These are phyloP conservation scores for Aureobasidium mangrovei DNA, from an alignment of 2,329 filamentous ascomycete genomes.

Conservation along the genomic window DNA sequence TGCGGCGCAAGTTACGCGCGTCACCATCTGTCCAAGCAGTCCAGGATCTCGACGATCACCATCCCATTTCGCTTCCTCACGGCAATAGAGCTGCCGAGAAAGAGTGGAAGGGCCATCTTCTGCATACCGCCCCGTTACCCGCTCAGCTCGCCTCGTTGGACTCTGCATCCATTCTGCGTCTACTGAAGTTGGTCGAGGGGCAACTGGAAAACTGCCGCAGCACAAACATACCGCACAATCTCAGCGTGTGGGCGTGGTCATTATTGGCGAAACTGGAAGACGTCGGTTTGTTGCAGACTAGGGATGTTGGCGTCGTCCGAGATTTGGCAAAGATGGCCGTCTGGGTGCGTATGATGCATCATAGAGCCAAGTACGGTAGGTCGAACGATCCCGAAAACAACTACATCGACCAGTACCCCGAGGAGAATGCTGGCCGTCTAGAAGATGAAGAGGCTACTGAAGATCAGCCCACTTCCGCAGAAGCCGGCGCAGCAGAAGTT, in stretches of 20 bases:
- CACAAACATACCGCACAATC: constrained; percentile 48
- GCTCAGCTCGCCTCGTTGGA: constrained; percentile 47
- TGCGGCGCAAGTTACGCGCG: constrained; percentile 54
- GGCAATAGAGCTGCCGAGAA: constrained; percentile 45
- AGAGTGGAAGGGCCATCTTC: constrained; percentile 44
- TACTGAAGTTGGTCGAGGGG: constrained; percentile 52
- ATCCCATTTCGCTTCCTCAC: constrained; percentile 45
- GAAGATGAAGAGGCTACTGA: constrained; percentile 19
- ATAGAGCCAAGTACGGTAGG: constrained; percentile 29
- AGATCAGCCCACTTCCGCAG: background rate
- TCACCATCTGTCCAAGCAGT: constrained; percentile 47
- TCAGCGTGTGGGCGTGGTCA: constrained; percentile 80
- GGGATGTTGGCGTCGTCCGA: constrained; percentile 66
- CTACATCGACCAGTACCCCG: constrained; percentile 19
- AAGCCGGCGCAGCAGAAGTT: constrained; percentile 15
- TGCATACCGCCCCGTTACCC: constrained; percentile 38
- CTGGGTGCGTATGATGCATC: constrained; percentile 42
- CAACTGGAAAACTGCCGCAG: constrained; percentile 49
- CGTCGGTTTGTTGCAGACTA: constrained; percentile 63
- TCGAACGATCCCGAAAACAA: constrained; percentile 33
- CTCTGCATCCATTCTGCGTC: constrained; percentile 55
- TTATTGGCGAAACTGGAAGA: constrained; percentile 59
- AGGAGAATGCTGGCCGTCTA: constrained; percentile 16
- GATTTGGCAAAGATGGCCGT: constrained; percentile 73
- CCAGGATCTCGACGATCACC: constrained; percentile 45